Conservation (phyloP, 148 eudicot species). For the Simmondsia chinensis region DNA sequence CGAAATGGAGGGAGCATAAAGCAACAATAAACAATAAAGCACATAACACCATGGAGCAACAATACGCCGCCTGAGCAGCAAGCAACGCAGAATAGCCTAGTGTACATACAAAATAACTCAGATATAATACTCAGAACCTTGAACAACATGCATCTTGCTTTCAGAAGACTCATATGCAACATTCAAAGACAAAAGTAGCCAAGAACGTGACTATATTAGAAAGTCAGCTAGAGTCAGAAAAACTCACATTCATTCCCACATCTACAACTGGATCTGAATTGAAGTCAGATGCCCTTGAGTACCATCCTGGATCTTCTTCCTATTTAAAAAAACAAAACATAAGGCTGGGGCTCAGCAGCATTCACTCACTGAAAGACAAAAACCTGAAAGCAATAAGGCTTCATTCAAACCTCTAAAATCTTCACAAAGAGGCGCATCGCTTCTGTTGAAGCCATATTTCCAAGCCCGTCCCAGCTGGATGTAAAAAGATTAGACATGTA, state of each 20-base stretch:
- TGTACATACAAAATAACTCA: too few species aligned
- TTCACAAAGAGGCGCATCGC: slow-evolving; percentile 99
- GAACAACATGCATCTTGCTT: too few species aligned
- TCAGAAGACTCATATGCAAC: too few species aligned
- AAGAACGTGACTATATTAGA: background rate
- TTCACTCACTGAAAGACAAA: slow-evolving; percentile 4
- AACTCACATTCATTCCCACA: slow-evolving; percentile 74
- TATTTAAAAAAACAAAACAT: slow-evolving; percentile 8
- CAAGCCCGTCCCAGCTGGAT: slow-evolving; percentile 90
- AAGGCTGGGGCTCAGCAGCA: background rate
- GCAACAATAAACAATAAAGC: too few species aligned
- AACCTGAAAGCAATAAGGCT: slow-evolving; percentile 2
- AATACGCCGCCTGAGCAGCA: too few species aligned
- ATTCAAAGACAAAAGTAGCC: background rate
- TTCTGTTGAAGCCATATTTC: slow-evolving; percentile 87
- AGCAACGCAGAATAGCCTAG: too few species aligned
- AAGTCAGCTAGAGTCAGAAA: background rate
- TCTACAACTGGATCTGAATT: slow-evolving; percentile 59
- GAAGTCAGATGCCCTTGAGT: slow-evolving; percentile 62
- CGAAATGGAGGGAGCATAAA: too few species aligned
- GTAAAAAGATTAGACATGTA: slow-evolving; percentile 1
- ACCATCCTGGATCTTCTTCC: slow-evolving; percentile 99
- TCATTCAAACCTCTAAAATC: slow-evolving; percentile 70
- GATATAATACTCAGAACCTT: too few species aligned
- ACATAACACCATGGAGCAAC: too few species aligned